Base-by-base conservation (phyloP, 768 basidiomycete genomes). In the Boletus reticulatus region DNA sequence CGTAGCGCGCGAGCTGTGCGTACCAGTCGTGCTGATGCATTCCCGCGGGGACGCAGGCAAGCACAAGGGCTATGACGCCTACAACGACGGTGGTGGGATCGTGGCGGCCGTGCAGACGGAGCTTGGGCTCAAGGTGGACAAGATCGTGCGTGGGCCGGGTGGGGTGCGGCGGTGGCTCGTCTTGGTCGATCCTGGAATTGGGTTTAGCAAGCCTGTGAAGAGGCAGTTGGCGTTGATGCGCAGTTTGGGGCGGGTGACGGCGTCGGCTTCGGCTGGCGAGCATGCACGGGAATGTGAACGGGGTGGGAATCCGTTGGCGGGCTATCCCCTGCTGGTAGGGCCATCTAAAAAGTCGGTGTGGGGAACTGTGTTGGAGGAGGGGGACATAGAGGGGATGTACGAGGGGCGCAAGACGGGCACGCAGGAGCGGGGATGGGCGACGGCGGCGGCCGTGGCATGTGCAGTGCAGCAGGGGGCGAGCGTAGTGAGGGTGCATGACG, bases 11-110 rank as follows among this genome's bases (percentile, higher is more conserved):
- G 75, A 80, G 31, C 73, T 84, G 43, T 81, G 80, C 6, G 88
- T 89, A 0, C 95, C 94, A 0, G 87, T 94, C 47, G 75, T 98
- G 11, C 71, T 98, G 55, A 98, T 98, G 96, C 96, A 99, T 70
- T 94, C 92, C 0, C 78, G 94, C 4, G 94, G 92, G 0, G 89
- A 91, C 53, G 90, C 92, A 0, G 84, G 86, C 16, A 62, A 76
- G 58, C 81, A 94, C 76, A 91, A 91, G 73, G 78, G 85, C 58
- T 87, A 87, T 62, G 63, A 61, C 16, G 61, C 50, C 52, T 82
- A 87, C 66, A 69, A 70, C 24, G 75, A 74, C 37, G 66, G 67
- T 24, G 76, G 74, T 31, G 69, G 67, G 11, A 83, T 93, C 6
- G 57, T 95, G 10, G 76, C 79, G 22, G 91, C 84, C 17, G 84